These are phyloP conservation scores for Saccharum officinarum DNA, from an alignment of 176 grass and related monocot genomes.

Conservation along the genomic window DNA sequence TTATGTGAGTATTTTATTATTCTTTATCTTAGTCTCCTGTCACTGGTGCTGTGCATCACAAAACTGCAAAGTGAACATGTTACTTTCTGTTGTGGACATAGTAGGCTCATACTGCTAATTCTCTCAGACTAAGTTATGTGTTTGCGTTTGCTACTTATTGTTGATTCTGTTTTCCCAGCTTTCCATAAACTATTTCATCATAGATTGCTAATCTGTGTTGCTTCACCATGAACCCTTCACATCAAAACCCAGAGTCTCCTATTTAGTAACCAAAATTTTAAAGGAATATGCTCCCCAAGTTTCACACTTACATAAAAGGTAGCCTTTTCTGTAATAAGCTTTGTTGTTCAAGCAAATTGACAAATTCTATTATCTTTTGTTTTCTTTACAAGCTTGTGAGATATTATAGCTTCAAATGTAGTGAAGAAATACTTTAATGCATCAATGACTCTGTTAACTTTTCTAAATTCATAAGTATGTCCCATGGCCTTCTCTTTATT, in stretches of 20 bases:
- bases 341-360: background rate
- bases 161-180: background rate
- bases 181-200: slow-evolving; percentile 6
- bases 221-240: background rate
- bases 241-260: background rate
- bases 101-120: background rate
- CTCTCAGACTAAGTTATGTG: background rate
- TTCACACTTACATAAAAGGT: background rate
- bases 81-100: background rate
- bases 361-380: background rate
- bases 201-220: background rate
- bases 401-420: background rate
- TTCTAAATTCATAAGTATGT: background rate
- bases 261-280: background rate
- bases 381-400: background rate
- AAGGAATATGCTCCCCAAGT: background rate
- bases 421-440: background rate
- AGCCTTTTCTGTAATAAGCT: background rate
- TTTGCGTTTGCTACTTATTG: background rate
- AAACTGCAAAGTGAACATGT: background rate
- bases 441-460: background rate
- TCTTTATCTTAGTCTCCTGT: background rate
- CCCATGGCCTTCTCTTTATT: background rate
- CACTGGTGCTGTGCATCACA: slow-evolving; percentile 16
- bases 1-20: slow-evolving; percentile 58